Evolutionary conservation across 768 basidiomycete species (phyloP).

Genomic region (Imleria badia): DNA sequence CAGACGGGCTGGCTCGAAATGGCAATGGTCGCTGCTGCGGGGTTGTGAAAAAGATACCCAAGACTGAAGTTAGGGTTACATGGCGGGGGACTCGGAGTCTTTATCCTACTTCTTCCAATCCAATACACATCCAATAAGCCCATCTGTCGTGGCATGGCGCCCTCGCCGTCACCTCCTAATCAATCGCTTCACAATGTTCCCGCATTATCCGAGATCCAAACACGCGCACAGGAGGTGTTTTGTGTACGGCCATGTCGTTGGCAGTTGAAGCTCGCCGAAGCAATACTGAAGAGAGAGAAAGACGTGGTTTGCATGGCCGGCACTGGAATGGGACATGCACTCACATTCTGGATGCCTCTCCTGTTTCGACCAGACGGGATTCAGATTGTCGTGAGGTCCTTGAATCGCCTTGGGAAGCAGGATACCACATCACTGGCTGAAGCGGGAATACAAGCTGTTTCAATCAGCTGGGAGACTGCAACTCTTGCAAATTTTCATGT

Average conservation of each 20-base stretch:
- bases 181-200: no score
- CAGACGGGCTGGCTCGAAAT: no score
- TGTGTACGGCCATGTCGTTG: neutral
- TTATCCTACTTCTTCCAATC: no score
- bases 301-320: neutral
- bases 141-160: no score
- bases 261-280: neutral
- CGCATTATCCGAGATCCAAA: no score
- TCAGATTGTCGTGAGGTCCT: neutral
- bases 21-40: no score
- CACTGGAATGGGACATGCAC: neutral
- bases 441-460: neutral
- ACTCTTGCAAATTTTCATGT: neutral
- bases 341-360: neutral
- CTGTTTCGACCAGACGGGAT: neutral
- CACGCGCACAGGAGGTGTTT: no score
- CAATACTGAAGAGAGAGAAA: neutral
- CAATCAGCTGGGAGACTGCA: neutral
- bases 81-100: no score
- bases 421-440: neutral
- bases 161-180: no score
- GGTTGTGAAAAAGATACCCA: no score
- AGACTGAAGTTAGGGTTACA: no score
- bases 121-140: no score
- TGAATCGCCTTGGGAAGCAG: neutral